These are phyloP conservation scores for Adansonia grandidieri DNA, from an alignment of 441 rosid genomes.

Conservation along the genomic window DNA sequence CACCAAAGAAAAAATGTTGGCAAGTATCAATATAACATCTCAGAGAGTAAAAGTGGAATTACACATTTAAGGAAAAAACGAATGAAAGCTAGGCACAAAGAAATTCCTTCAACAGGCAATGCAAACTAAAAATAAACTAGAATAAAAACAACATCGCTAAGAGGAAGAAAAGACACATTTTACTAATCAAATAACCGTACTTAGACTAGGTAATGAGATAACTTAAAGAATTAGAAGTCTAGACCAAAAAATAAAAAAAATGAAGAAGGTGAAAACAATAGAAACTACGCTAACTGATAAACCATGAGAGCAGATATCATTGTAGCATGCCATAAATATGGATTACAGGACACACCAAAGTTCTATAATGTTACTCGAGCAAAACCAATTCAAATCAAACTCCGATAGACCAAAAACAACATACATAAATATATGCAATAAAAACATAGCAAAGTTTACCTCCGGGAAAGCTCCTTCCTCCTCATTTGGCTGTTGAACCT, in stretches of 20 bases:
- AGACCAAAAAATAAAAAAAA: neutral
- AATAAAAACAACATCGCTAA: neutral
- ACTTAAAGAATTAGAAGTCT: neutral
- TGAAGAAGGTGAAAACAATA: constrained; percentile 1
- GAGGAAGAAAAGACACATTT: neutral
- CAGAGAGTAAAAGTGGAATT: neutral
- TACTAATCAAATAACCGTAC: neutral
- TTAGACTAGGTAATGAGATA: neutral
- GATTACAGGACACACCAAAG: neutral
- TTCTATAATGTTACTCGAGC: neutral
- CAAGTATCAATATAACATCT: neutral
- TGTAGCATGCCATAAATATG: neutral
- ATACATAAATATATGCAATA: neutral
- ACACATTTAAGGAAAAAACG: neutral
- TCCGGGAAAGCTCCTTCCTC: constrained; percentile 44
- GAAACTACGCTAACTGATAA: neutral
- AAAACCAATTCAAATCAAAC: neutral
- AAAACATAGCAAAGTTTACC: constrained; percentile 45
- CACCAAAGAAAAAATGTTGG: neutral
- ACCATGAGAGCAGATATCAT: neutral
- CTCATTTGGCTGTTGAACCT: constrained; percentile 55
- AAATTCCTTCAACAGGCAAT: neutral
- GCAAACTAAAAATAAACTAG: neutral
- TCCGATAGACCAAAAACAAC: constrained; percentile 15
- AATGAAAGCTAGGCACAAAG: neutral